A percentile compares a stretch with the other conserved stretches of the same genome.
Evolutionary conservation across 805 yeast species (phyloP).

Genomic region (Allodekkera sacchari): DNA sequence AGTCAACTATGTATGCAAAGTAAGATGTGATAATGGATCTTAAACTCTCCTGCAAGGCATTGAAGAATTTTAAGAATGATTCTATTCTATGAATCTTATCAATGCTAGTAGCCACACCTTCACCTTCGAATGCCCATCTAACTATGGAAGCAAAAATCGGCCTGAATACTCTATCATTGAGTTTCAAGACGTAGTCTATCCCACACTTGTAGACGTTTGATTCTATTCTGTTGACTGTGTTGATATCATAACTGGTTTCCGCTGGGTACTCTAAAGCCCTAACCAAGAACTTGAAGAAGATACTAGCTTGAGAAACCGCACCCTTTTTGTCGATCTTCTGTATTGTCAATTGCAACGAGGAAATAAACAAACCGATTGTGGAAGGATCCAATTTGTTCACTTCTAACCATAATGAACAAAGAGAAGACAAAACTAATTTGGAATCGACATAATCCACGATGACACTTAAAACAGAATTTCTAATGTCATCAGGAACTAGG

Average conservation of each 20-base stretch:
- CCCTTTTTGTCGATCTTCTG: conserved; percentile 65
- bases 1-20: conserved; percentile 76
- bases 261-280: conserved; percentile 66
- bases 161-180: conserved; percentile 89
- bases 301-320: conserved; percentile 61
- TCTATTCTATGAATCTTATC: conserved; percentile 49
- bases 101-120: conserved; percentile 44
- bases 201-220: conserved; percentile 66
- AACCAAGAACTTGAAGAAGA: conserved; percentile 61
- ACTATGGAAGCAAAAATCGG: conserved; percentile 83
- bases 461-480: conserved; percentile 53
- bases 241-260: conserved; percentile 50
- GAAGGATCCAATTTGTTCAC: conserved; percentile 29
- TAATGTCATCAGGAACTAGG: conserved; percentile 49
- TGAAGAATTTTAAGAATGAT: conserved; percentile 81
- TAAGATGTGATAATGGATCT: conserved; percentile 84
- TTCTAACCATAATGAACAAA: conserved; percentile 55
- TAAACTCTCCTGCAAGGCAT: conserved; percentile 72
- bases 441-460: conserved; percentile 62
- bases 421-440: conserved; percentile 50
- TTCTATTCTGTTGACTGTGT: conserved; percentile 76
- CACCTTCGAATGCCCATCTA: conserved; percentile 89
- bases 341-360: conserved; percentile 55
- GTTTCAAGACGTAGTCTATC: conserved; percentile 72
- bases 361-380: conserved; percentile 63